Evolutionary conservation across 2,329 filamentous ascomycete genomes (phyloP).

Genomic region (Zopfia rhizophila): DNA sequence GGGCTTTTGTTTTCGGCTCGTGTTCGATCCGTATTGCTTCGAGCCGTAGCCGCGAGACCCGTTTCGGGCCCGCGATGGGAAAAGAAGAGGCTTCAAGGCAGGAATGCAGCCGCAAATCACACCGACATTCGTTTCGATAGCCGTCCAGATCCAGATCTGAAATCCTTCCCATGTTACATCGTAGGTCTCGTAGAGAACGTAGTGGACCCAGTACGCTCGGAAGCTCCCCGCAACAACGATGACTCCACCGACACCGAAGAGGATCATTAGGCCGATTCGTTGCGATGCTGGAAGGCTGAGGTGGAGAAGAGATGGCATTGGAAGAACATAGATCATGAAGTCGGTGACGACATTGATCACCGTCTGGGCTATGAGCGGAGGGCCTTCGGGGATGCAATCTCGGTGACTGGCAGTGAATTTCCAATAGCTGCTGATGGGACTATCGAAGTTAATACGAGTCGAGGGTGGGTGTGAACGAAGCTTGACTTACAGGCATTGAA

Average conservation of each 20-base stretch:
- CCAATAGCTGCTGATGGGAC: conserved; percentile 59
- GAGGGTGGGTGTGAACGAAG: not conserved
- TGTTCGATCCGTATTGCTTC: conserved; percentile 38
- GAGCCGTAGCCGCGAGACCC: conserved; percentile 35
- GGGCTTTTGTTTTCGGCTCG: conserved; percentile 44
- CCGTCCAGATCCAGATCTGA: conserved; percentile 56
- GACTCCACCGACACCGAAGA: conserved; percentile 57
- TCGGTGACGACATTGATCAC: conserved; percentile 59
- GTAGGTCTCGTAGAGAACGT: conserved; percentile 56
- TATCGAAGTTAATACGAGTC: conserved; percentile 36
- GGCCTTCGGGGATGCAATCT: conserved; percentile 58
- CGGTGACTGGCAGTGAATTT: conserved; percentile 46
- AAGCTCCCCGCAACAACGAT: conserved; percentile 59
- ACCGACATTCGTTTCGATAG: conserved; percentile 56
- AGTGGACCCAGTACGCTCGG: conserved; percentile 60
- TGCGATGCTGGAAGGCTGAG: conserved; percentile 57
- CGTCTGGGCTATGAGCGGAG: conserved; percentile 54
- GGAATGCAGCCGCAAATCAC: conserved; percentile 59
- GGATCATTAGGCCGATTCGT: conserved; percentile 55
- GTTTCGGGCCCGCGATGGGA: conserved; percentile 42
- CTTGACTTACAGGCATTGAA: conserved; percentile 49
- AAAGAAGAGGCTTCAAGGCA: conserved; percentile 54
- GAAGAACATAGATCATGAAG: conserved; percentile 57
- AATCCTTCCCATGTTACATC: conserved; percentile 60
- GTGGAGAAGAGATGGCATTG: conserved; percentile 59